phyloP scores from a whole-genome alignment of 139 green algal species.

The Dunaliella primolecta region DNA sequence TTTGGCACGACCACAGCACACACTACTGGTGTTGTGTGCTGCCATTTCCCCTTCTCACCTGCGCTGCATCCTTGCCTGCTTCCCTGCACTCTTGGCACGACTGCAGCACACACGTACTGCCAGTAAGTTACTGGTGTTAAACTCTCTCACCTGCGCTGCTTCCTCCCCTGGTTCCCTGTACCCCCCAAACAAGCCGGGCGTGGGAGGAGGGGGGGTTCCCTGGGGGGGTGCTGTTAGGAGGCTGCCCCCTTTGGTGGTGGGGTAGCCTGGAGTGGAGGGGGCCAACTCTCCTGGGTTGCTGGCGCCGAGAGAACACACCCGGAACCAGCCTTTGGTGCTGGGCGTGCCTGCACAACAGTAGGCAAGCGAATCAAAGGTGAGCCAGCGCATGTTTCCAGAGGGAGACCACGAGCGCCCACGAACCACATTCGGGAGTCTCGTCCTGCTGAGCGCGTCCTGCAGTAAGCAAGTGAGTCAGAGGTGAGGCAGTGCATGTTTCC shows the following conservation, averaged over 20 bases:
- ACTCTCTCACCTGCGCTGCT: neutral
- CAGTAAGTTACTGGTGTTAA: neutral
- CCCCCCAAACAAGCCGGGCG: neutral
- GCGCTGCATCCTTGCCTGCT: neutral
- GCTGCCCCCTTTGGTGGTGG: neutral
- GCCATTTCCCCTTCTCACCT: no score
- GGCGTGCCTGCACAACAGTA: constrained; percentile 6
- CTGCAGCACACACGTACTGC: no score
- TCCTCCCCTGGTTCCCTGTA: neutral
- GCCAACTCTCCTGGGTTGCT: constrained; percentile 3
- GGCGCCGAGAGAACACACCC: constrained; percentile 15
- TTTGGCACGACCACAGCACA: no score
- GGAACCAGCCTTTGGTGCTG: constrained; percentile 39
- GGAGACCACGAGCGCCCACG: no score
- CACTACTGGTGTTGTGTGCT: no score
- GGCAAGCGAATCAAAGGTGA: neutral
- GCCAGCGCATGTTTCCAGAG: no score
- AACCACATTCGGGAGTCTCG: no score
- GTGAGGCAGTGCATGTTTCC: no score
- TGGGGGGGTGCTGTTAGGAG: neutral
- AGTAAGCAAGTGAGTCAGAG: no score
- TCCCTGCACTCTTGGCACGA: neutral
- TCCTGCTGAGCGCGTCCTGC: no score
- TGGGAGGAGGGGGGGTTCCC: neutral
- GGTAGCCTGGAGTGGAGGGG: neutral